A percentile compares a stretch with the other conserved stretches of the same genome.
Evolutionary conservation across 805 yeast species (phyloP).

Genomic region (Teunomyces lycoperdinae): DNA sequence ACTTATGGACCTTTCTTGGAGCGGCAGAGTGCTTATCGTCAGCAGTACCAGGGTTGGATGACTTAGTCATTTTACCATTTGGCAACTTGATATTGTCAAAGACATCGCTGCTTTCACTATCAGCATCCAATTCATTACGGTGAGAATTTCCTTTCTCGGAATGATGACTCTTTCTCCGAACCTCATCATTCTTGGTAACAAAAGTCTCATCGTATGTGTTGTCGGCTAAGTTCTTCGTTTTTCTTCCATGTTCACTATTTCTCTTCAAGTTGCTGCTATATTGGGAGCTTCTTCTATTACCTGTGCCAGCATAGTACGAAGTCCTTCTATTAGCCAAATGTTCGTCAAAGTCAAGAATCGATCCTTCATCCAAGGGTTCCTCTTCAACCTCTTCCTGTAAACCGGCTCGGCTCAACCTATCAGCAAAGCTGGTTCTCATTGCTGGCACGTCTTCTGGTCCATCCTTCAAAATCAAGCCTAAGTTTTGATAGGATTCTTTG

Average conservation of each 20-base stretch:
- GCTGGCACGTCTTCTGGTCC: constrained; percentile 12
- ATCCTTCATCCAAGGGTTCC: constrained; percentile 34
- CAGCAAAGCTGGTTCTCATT: constrained; percentile 43
- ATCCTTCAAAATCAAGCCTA: constrained; percentile 38
- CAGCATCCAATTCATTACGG: constrained; percentile 18
- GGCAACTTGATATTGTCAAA: constrained; percentile 52
- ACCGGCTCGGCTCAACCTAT: constrained; percentile 38
- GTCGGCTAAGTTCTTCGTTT: constrained; percentile 4
- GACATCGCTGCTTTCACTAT: constrained; percentile 23
- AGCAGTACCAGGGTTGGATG: constrained; percentile 2
- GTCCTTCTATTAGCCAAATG: constrained; percentile 37
- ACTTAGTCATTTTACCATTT: constrained; percentile 28
- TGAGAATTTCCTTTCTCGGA: constrained; percentile 8
- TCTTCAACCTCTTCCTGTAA: constrained; percentile 25
- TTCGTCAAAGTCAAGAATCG: constrained; percentile 40
- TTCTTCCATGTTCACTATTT: constrained; percentile 17
- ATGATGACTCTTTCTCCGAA: constrained; percentile 14
- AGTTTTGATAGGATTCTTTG: constrained; percentile 58
- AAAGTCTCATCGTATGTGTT: constrained; percentile 37
- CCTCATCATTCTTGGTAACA: constrained; percentile 32
- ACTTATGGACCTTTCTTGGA: constrained; percentile 11
- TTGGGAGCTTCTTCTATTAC: constrained; percentile 27
- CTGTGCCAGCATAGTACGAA: constrained; percentile 32
- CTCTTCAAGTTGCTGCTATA: constrained; percentile 10
- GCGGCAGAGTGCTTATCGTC: neutral